Base-by-base conservation (phyloP, 1,284 basidiomycete genomes). In the Naganishia liquefaciens region DNA sequence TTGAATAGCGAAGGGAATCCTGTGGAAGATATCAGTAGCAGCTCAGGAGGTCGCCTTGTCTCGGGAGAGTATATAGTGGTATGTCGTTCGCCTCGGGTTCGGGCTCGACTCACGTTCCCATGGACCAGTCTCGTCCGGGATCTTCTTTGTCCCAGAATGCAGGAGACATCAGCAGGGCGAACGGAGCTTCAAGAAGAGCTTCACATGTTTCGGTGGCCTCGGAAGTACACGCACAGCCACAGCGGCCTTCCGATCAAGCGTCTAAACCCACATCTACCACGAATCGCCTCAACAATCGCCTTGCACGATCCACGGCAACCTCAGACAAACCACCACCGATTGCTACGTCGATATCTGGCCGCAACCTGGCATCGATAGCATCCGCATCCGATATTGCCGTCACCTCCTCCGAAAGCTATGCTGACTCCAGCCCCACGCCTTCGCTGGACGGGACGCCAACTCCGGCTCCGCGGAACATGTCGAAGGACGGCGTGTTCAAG, bases 1-100 rank as follows among this genome's bases (percentile, higher is more conserved):
- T 75, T 83, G 15, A 47, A 64, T 43, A 65, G 44, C 0, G 60
- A 46, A 15, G 50, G 11, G 9, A 39, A 30, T 13, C 27, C 39
- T 2, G 50, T 28, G 15, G 50, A 44, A 11, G 60, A 25, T 2
- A 10, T 27, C 25, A 27, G 25, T 17, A 62, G 50, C 46, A 51
- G 46, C 19, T 33, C 57, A n/a, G 44, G 30, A 15, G 42, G 57
- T 60, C 46, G 57, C 7, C 7, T 49, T 5, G 46, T 27, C 37
- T 37, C 46, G 10, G 21, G 57, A 37, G 46, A 33, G 23, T 23
- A 25, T 5, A 25, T 27, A n/a, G 13, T 23, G n/a, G 50, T 52
- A 13, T 44, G 49, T 27, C 1, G 19, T 15, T 17, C 4, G 25
- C 25, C 21, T 7, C 9, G 23, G n/a, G 47, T 23, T 15, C 13